phyloP scores from a whole-genome alignment of 2,329 filamentous ascomycete species.

The Fusarium sp. region DNA sequence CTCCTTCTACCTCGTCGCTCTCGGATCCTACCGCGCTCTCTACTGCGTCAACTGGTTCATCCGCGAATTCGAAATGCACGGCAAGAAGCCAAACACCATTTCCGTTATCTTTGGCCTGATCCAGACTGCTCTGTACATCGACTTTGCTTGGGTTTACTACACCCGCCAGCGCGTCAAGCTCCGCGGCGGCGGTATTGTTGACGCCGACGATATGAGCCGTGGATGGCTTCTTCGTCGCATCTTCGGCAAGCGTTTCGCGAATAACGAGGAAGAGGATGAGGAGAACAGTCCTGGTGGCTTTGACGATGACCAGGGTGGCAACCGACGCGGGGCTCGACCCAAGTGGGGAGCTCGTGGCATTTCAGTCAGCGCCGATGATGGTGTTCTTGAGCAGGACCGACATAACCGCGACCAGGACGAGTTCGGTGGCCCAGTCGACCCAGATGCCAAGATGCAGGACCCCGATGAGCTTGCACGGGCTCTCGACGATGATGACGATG shows the following conservation, averaged over 20 bases:
- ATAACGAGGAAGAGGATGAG: slow-evolving; percentile 68
- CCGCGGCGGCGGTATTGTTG: slow-evolving; percentile 85
- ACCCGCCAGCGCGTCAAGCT: slow-evolving; percentile 94
- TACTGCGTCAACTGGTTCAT: slow-evolving; percentile 94
- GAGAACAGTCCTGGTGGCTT: slow-evolving; percentile 67
- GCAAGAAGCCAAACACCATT: slow-evolving; percentile 73
- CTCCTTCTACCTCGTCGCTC: slow-evolving; percentile 91
- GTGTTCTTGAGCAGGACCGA: slow-evolving; percentile 64
- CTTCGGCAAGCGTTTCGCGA: slow-evolving; percentile 71
- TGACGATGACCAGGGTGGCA: slow-evolving; percentile 51
- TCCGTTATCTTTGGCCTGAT: slow-evolving; percentile 88
- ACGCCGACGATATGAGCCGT: slow-evolving; percentile 86
- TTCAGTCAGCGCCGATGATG: slow-evolving; percentile 75
- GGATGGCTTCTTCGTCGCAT: slow-evolving; percentile 87
- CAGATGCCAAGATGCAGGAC: slow-evolving; percentile 75
- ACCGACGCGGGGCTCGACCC: slow-evolving; percentile 55
- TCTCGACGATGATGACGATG: slow-evolving; percentile 67
- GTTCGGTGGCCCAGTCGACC: slow-evolving; percentile 63
- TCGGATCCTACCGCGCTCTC: slow-evolving; percentile 88
- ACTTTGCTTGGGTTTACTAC: slow-evolving; percentile 98
- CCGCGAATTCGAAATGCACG: slow-evolving; percentile 70
- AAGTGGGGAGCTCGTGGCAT: slow-evolving; percentile 76
- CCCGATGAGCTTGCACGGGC: slow-evolving; percentile 73
- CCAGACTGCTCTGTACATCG: slow-evolving; percentile 89
- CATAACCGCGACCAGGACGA: slow-evolving; percentile 61